phyloP scores from a whole-genome alignment of 1,284 basidiomycete species.

The Phellinidium pouzarii region DNA sequence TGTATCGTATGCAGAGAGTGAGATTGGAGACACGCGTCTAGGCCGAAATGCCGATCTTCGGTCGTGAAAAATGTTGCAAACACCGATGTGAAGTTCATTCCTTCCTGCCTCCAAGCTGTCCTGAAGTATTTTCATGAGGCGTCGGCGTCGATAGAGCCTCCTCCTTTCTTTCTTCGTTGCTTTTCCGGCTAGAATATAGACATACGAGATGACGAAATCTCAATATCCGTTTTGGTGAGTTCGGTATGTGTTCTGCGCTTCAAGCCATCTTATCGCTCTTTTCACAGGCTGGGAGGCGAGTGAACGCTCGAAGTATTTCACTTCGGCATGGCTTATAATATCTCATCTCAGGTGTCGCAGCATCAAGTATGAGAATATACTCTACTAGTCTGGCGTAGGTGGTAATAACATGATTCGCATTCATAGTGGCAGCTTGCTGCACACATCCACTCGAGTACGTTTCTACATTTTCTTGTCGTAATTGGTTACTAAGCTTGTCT shows the following conservation, averaged over 20 bases:
- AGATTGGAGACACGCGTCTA: too few species aligned
- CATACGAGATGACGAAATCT: constrained; percentile 7
- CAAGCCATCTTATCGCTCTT: not conserved
- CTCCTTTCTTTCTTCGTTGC: not conserved
- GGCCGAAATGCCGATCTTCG: constrained; percentile 6
- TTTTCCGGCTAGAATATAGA: constrained; percentile 1
- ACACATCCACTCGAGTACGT: constrained; percentile 88
- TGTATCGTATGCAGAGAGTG: too few species aligned
- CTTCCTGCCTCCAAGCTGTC: not conserved
- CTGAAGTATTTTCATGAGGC: constrained; percentile 7
- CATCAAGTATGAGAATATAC: constrained; percentile 4
- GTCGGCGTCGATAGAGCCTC: constrained; percentile 11
- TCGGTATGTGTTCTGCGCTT: not conserved
- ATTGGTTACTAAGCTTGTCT: too few species aligned
- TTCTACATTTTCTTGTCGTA: too few species aligned
- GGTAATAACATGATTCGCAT: constrained; percentile 1
- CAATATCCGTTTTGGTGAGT: constrained; percentile 13
- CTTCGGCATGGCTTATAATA: not conserved
- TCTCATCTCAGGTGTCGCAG: constrained; percentile 10
- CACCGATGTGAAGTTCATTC: too few species aligned
- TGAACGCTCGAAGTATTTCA: not conserved
- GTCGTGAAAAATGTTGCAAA: too few species aligned
- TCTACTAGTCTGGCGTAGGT: not conserved
- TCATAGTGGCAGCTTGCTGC: constrained; percentile 74
- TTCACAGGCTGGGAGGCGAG: constrained; percentile 1